Evolutionary conservation across 805 yeast species (phyloP).

Genomic region (Huiozyma sinensis): DNA sequence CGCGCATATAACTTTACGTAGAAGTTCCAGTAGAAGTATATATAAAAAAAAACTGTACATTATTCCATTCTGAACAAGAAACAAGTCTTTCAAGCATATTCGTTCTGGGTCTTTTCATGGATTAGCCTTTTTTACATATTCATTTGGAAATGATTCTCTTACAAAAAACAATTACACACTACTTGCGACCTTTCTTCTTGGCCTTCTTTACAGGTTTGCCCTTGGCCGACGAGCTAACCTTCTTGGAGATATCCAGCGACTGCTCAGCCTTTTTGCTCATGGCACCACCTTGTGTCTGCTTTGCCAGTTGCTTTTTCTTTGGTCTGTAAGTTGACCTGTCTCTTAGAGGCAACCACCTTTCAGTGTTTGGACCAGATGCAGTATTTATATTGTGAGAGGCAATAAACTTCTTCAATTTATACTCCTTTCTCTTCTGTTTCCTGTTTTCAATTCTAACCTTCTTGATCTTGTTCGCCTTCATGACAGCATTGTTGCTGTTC

Average conservation of each 20-base stretch:
- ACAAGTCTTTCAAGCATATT: neutral
- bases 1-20: neutral
- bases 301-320: constrained; percentile 42
- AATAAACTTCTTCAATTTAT: constrained; percentile 15
- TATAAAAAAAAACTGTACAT: neutral
- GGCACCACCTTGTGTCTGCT: constrained; percentile 56
- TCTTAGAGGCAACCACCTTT: constrained; percentile 86
- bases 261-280: constrained; percentile 32
- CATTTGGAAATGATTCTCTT: too few species aligned
- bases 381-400: constrained; percentile 21
- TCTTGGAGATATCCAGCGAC: constrained; percentile 20
- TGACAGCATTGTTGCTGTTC: constrained; percentile 5
- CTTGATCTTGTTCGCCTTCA: constrained; percentile 9
- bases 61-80: constrained; percentile 1
- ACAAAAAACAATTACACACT: neutral
- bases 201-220: constrained; percentile 6
- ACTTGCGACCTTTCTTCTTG: constrained; percentile 20
- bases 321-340: constrained; percentile 80
- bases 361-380: constrained; percentile 42
- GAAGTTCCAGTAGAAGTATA: neutral
- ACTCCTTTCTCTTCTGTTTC: constrained; percentile 12
- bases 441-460: constrained; percentile 25
- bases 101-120: too few species aligned
- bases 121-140: constrained; percentile 2
- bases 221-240: constrained; percentile 2